Evolutionary conservation across 1,284 basidiomycete species (phyloP), one percentile per base, ranked within the genome.

Genomic region (Puccinia coronata): DNA sequence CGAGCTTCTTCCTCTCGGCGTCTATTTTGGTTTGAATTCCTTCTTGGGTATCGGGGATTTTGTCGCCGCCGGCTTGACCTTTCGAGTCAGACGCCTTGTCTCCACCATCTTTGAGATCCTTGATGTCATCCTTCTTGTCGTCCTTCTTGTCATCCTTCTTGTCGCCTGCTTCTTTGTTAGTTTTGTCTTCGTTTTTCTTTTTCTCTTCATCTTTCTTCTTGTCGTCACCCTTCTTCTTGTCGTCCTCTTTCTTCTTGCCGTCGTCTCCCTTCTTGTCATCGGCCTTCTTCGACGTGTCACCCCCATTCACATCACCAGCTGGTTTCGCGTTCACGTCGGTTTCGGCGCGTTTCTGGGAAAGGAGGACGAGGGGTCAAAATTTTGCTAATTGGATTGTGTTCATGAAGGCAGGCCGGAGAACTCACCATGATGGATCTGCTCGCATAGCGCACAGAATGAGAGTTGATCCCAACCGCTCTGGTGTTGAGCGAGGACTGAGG

Each of bases 351-450:
- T 25, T 70, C 67, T 70, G 43, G 14, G 18, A 43, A 18, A n/a
- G n/a, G n/a, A n/a, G n/a, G n/a, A n/a, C n/a, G n/a, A n/a, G n/a
- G n/a, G n/a, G n/a, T n/a, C n/a, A n/a, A n/a, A n/a, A n/a, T n/a
- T n/a, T n/a, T n/a, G n/a, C n/a, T n/a, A n/a, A 36, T 61, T 69
- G 20, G 9, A 18, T 43, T 18, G 23, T 6, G 39, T n/a, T n/a
- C 18, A 43, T 11, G n/a, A 47, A 47, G 25, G 12, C 47, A 18
- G 25, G 39, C 34, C 18, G 63, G 36, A 39, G 16, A 25, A 41
- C 67, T 47, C 9, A 47, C 47, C n/a, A 49, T 49, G 43, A 70
- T 3, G n/a, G 41, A 43, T 69, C 67, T 69, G 41, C 67, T 43
- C 2, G 41, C 16, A 0, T 28, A 2, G 25, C 23, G 67, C n/a